Percentiles rank a stretch among this genome's conserved stretches.
Evolutionary conservation across 2,329 filamentous ascomycete species (phyloP).

Genomic region (Aspergillus niger): DNA sequence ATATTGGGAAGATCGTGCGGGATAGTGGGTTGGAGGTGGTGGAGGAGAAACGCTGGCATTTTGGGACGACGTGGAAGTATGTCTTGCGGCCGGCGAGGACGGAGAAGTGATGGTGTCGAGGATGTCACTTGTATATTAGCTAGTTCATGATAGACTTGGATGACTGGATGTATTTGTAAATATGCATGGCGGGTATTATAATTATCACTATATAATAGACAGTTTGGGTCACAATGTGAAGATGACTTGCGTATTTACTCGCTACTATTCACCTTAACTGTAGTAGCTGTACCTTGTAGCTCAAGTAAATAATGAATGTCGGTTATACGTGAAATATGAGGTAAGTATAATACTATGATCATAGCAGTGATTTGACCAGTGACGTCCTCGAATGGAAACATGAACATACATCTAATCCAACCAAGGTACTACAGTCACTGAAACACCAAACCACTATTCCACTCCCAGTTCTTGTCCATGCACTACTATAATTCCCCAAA

Average conservation of each 20-base stretch:
- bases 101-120: background rate
- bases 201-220: background rate
- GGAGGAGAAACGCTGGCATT: conserved; percentile 49
- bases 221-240: background rate
- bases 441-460: no score
- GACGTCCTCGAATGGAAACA: no score
- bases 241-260: background rate
- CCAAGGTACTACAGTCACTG: no score
- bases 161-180: conserved; percentile 1
- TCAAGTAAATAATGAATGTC: no score
- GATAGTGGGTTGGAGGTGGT: conserved; percentile 52
- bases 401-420: no score
- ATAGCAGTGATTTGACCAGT: no score
- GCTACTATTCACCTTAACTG: no score
- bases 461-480: no score
- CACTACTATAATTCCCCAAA: no score
- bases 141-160: background rate
- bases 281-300: no score
- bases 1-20: conserved; percentile 51
- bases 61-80: conserved; percentile 52
- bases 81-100: conserved; percentile 37
- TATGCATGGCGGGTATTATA: background rate
- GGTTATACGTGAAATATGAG: no score
- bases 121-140: conserved; percentile 2
- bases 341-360: no score